These are phyloP conservation scores for Trametes cinnabarina DNA, from an alignment of 768 basidiomycete species.

Conservation along the genomic window DNA sequence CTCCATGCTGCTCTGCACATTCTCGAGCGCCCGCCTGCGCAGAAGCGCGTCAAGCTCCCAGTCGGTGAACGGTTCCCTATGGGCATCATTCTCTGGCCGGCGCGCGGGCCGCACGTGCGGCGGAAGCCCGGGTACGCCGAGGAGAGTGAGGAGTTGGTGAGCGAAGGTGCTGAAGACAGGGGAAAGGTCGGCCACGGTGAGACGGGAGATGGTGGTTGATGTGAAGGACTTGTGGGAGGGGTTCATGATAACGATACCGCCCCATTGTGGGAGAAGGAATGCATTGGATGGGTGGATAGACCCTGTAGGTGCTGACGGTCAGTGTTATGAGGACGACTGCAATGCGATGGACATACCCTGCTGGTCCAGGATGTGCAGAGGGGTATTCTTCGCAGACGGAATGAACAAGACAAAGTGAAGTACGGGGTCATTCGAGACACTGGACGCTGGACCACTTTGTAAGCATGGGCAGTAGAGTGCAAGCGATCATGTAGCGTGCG, in stretches of 20 bases:
- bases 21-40: constrained; percentile 68
- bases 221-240: constrained; percentile 31
- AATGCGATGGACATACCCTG: constrained; percentile 39
- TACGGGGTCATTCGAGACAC: constrained; percentile 90
- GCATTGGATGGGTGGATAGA: constrained; percentile 50
- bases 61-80: constrained; percentile 42
- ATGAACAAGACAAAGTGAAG: constrained; percentile 90
- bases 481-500: constrained; percentile 13
- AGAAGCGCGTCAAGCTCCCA: constrained; percentile 86
- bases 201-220: constrained; percentile 19
- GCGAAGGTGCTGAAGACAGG: constrained; percentile 63
- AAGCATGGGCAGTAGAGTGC: not conserved
- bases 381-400: constrained; percentile 66
- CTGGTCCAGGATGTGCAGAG: constrained; percentile 62
- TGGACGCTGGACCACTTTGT: constrained; percentile 62
- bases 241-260: constrained; percentile 81
- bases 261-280: constrained; percentile 94
- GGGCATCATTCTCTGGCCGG: not conserved
- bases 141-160: constrained; percentile 70
- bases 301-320: constrained; percentile 36
- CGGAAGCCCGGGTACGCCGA: constrained; percentile 73
- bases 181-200: constrained; percentile 46
- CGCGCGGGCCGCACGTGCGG: constrained; percentile 36
- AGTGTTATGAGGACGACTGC: not conserved
- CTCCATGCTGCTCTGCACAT: constrained; percentile 62